Conservation (phyloP, 2,329 filamentous ascomycete species). For the Colletotrichum sublineola region DNA sequence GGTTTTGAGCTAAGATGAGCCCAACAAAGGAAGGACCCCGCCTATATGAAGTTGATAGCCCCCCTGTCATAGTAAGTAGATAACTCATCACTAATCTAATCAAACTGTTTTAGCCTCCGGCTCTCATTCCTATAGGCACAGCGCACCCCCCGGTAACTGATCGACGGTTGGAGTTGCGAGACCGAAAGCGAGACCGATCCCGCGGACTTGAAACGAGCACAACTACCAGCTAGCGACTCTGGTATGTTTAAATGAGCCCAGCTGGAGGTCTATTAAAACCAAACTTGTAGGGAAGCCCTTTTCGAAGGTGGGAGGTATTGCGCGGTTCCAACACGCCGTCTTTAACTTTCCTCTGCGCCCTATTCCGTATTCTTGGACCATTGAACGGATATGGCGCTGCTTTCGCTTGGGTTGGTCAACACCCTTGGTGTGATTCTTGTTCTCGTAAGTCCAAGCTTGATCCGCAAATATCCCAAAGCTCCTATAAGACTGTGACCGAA, state of each 20-base stretch:
- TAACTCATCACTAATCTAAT: conserved; percentile 6
- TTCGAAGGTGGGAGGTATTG: neutral
- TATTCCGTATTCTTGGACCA: neutral
- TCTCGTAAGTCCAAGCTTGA: conserved; percentile 18
- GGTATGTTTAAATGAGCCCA: neutral
- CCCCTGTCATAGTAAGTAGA: neutral
- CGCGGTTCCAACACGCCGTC: neutral
- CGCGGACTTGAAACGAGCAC: neutral
- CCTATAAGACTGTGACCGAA: neutral
- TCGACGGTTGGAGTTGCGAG: conserved; percentile 6
- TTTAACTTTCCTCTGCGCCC: neutral
- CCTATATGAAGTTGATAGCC: neutral
- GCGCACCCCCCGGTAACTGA: neutral
- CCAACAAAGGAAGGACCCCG: conserved; percentile 8
- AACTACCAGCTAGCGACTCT: neutral
- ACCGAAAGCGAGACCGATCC: conserved; percentile 33
- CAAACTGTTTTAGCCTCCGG: neutral
- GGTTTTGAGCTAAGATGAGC: conserved; percentile 3
- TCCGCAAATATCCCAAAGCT: neutral
- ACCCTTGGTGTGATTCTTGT: conserved; percentile 14
- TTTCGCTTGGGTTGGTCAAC: conserved; percentile 25
- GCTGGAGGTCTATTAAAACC: conserved; percentile 22
- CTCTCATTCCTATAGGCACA: neutral
- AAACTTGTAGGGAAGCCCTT: conserved; percentile 18
- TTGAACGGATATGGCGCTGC: conserved; percentile 10